Evolutionary conservation across 805 yeast genomes (phyloP).

Genomic region (Metschnikowia gelsemii): DNA sequence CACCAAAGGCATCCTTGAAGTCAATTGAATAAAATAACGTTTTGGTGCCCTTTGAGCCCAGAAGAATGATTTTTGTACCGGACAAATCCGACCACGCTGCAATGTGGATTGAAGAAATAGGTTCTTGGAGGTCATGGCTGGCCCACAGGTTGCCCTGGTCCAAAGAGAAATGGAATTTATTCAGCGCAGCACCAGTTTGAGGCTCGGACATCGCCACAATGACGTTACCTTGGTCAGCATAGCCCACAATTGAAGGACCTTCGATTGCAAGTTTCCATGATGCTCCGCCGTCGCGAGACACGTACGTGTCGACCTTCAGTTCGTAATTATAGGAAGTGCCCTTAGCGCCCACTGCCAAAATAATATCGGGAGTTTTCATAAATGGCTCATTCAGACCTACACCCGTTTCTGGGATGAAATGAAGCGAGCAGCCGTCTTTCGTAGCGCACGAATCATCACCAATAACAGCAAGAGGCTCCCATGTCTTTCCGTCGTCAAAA

Average conservation of each 20-base stretch:
- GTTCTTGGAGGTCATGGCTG: conserved; percentile 55
- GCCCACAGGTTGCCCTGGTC: conserved; percentile 76
- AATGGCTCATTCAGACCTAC: conserved; percentile 15
- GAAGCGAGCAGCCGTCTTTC: conserved; percentile 50
- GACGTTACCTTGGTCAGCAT: conserved; percentile 79
- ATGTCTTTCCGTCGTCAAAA: conserved; percentile 52
- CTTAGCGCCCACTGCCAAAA: conserved; percentile 32
- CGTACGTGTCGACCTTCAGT: conserved; percentile 44
- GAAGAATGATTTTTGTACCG: conserved; percentile 53
- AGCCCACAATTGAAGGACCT: conserved; percentile 52
- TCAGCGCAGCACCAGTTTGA: conserved; percentile 3
- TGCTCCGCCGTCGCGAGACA: conserved; percentile 77
- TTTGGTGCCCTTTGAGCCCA: conserved; percentile 36
- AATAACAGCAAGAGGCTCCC: conserved; percentile 47
- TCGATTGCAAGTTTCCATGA: conserved; percentile 61
- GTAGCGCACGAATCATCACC: conserved; percentile 47
- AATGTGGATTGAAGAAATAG: conserved; percentile 50
- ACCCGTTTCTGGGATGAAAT: conserved; percentile 21
- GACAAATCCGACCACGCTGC: conserved; percentile 34
- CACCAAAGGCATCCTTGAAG: conserved; percentile 56
- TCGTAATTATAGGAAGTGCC: conserved; percentile 27
- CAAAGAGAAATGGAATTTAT: conserved; percentile 47
- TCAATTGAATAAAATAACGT: conserved; percentile 44
- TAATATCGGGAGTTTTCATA: conserved; percentile 49
- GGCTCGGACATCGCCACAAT: conserved; percentile 58